Evolutionary conservation across 148 eudicot genomes (phyloP), one percentile per base, ranked within the genome.

Genomic region (Persicaria maculosa): DNA sequence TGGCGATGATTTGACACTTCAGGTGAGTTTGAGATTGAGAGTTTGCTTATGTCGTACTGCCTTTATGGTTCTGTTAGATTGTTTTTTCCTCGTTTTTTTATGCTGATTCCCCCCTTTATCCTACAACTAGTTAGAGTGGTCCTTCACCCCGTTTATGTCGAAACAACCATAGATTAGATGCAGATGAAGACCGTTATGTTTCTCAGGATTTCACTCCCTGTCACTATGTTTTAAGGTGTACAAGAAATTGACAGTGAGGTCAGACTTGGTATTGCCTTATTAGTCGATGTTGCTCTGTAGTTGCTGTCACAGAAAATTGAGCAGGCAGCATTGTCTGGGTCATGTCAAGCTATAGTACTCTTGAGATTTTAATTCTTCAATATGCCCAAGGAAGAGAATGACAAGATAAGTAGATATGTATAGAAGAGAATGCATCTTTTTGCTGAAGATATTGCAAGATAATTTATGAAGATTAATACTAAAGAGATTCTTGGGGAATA

Each of bases 1-100:
- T 19, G 61, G 80, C 48, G 99, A 92, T 50, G 94, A 90, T 71
- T 78, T 77, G 48, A 88, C 78, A 74, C 74, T 89, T 77, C 99
- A 90, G 97, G 99, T 95, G 74, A 76, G 82, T 82, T 45, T 68
- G 44, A 36, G 25, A 40, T 17, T 65, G 40, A 40, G 14, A 40
- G 43, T 14, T 6, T 7, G 62, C 62, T 31, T 40, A 65, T 64
- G 45, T 16, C 44, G 22, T 31, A 62, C 68, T 57, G 62, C 62
- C 62, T 31, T 16, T 25, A 31, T 25, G 68, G 15, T 31, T 36
- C 57, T 53, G n/a, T 53, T 14, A 7, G n/a, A 7, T 19, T 25
- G 15, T 62, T 31, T 62, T 11, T 62, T 25, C 68, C 43, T 25
- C 15, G 4, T 58, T 22, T 20, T 58, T 31, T 2, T 31, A 31